Evolutionary conservation across 1,284 basidiomycete species (phyloP).

Genomic region (Ceratobasidium sp.): DNA sequence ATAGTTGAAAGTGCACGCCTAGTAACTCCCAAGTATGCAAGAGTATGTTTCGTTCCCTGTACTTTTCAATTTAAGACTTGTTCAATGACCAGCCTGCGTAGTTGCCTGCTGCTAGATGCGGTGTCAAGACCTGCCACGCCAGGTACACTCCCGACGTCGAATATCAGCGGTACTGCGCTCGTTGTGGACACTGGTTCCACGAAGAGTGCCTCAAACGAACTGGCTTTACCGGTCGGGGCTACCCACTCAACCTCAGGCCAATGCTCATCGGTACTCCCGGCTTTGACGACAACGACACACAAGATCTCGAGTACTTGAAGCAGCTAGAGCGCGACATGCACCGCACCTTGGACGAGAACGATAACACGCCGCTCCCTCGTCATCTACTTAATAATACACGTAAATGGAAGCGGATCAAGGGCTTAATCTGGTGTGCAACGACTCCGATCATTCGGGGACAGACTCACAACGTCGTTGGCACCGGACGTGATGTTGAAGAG

Average conservation of each 20-base stretch:
- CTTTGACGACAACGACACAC: background rate
- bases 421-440: slow-evolving; percentile 3
- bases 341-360: background rate
- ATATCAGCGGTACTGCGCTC: slow-evolving; percentile 4
- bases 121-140: background rate
- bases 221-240: background rate
- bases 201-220: background rate
- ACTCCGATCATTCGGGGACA: slow-evolving; percentile 7
- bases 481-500: background rate
- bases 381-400: background rate
- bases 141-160: slow-evolving; percentile 19
- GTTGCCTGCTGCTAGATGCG: slow-evolving; percentile 20
- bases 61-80: background rate
- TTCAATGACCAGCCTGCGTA: background rate
- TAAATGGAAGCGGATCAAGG: background rate
- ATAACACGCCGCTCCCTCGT: background rate
- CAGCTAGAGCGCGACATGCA: background rate
- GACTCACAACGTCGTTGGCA: slow-evolving; percentile 8
- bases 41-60: background rate
- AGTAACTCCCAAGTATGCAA: background rate
- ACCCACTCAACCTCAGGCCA: background rate
- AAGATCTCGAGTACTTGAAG: background rate
- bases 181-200: slow-evolving; percentile 9
- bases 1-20: background rate
- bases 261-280: background rate